A percentile compares a stretch with the other conserved stretches of the same genome.
These are phyloP conservation scores for Otatea glauca DNA, from an alignment of 176 grass and related monocot genomes.

Conservation along the genomic window DNA sequence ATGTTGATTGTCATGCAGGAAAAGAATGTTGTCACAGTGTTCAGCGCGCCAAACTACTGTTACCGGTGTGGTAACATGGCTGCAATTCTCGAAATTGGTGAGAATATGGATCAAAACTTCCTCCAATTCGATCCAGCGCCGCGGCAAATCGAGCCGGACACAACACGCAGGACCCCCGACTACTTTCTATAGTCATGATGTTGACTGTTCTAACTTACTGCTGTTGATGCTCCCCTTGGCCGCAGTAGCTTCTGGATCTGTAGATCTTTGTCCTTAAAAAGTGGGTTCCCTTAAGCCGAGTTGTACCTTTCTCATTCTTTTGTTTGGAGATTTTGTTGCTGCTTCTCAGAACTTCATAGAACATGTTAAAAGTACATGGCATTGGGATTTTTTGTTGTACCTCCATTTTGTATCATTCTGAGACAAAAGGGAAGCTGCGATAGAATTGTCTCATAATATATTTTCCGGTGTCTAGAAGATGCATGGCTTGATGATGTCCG, in stretches of 20 bases:
- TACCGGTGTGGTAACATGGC: slow-evolving; percentile 78
- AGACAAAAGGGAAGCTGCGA: slow-evolving; percentile 53
- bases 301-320: slow-evolving; percentile 55
- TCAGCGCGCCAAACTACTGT: slow-evolving; percentile 82
- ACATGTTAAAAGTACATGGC: slow-evolving; percentile 49
- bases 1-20: slow-evolving; percentile 52
- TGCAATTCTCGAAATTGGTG: slow-evolving; percentile 73
- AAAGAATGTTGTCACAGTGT: slow-evolving; percentile 74
- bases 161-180: slow-evolving; percentile 72
- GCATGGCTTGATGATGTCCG: not conserved
- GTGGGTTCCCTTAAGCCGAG: slow-evolving; percentile 34
- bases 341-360: slow-evolving; percentile 64
- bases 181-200: slow-evolving; percentile 65
- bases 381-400: slow-evolving; percentile 40
- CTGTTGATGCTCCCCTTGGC: slow-evolving; percentile 13
- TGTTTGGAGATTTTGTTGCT: slow-evolving; percentile 60
- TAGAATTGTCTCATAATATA: slow-evolving; percentile 39
- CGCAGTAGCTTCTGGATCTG: slow-evolving; percentile 30
- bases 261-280: slow-evolving; percentile 61
- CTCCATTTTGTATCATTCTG: slow-evolving; percentile 55
- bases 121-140: slow-evolving; percentile 77
- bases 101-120: slow-evolving; percentile 81
- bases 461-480: not conserved
- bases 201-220: slow-evolving; percentile 13
- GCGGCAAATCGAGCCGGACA: slow-evolving; percentile 63